Evolutionary conservation across 768 basidiomycete species (phyloP), one percentile per base, ranked within the genome.

Genomic region (Auricularia sp.): DNA sequence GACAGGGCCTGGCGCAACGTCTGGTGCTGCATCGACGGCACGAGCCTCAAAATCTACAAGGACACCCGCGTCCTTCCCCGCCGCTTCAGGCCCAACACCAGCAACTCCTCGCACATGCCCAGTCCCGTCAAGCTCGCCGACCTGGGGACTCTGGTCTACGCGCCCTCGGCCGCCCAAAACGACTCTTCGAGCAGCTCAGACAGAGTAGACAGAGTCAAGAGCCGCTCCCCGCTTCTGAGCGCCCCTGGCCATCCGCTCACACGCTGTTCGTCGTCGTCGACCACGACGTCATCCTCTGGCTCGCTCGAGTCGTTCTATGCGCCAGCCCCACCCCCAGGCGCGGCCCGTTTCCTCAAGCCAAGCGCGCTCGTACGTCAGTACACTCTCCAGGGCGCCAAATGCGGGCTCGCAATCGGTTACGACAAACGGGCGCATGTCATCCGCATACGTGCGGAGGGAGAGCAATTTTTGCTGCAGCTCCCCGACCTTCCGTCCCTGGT

Each of bases 401-500:
- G 91, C 66, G 97, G 97, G 23, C 74, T 99, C 36, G 97, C 93
- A 36, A 94, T 90, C 65, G 97, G 98, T 74, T 99, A 99, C 76
- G 43, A 85, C 67, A 98, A 98, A 81, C 80, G 94, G 67, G 89
- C 85, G 78, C 91, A 98, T 73, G 96, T 98, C 58, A 93, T 98
- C 42, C 82, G 97, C 23, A 84, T 98, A 36, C 77, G 96, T 64
- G 78, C 93, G 68, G 93, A 97, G 73, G 97, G 96, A 12, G 92
- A 98, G 78, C 97, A 99, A 76, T 99, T 99, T 75, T 77, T 99
- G 69, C 70, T 99, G 70, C 96, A 99, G 76, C 91, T 91, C 2
- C 84, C 81, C 61, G 87, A 90, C 71, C 87, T 93, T 44, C 80
- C 85, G 54, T 84, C 86, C 34, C 94, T 98, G 1, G 91, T 99